Evolutionary conservation across 139 green algal species (phyloP).

Genomic region (Micractinium sp.): DNA sequence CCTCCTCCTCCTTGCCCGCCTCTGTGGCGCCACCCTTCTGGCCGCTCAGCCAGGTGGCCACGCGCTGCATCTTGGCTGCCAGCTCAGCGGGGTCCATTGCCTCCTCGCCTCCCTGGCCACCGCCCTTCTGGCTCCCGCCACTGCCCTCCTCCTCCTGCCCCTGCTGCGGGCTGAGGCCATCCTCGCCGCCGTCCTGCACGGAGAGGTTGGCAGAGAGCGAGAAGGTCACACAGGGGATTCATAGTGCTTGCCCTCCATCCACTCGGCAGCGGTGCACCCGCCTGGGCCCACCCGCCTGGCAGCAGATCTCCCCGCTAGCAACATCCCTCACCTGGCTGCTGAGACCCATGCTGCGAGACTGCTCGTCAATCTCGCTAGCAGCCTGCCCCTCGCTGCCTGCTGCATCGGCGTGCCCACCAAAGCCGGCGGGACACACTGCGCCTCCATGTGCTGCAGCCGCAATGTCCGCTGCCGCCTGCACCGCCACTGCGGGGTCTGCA

Average conservation of each 20-base stretch:
- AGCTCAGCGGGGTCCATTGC: conserved; percentile 8
- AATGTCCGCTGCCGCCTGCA: neutral
- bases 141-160: neutral
- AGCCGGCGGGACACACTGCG: neutral
- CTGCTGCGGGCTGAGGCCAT: neutral
- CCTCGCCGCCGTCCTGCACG: neutral
- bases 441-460: neutral
- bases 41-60: neutral
- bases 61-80: conserved; percentile 8
- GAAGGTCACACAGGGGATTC: too few species aligned
- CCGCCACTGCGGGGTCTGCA: neutral
- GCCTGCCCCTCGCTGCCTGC: neutral
- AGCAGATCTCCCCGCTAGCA: too few species aligned
- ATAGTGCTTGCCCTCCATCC: too few species aligned
- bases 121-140: neutral
- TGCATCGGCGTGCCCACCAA: neutral
- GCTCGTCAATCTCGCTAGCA: neutral
- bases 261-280: too few species aligned
- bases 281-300: too few species aligned
- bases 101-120: neutral
- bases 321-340: neutral
- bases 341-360: neutral
- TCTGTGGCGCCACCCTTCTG: neutral
- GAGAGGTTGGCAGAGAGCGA: too few species aligned
- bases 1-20: neutral